A percentile compares a stretch with the other conserved stretches of the same genome.
phyloP scores from a whole-genome alignment of 2,329 filamentous ascomycete species.

The Colletotrichum costaricense region DNA sequence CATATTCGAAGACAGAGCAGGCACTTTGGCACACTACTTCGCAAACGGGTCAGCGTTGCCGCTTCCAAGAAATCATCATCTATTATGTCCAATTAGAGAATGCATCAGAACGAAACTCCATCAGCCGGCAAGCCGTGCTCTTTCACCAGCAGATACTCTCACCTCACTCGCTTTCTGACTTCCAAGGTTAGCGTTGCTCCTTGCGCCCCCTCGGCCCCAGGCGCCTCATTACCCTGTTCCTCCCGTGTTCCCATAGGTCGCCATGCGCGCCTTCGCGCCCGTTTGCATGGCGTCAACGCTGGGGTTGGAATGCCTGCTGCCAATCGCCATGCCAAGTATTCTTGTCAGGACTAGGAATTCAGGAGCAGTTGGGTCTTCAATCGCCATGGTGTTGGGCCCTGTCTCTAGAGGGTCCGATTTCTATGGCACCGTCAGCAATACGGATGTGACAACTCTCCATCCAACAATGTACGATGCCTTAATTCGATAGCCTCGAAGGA shows the following conservation, averaged over 20 bases:
- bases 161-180: not conserved
- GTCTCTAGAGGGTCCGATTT: not conserved
- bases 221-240: not conserved
- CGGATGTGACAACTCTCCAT: not conserved
- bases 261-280: slow-evolving; percentile 2
- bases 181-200: not conserved
- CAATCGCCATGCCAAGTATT: not conserved
- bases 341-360: not conserved
- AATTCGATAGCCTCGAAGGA: not conserved
- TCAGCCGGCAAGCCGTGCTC: not conserved
- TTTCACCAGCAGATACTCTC: not conserved
- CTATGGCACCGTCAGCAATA: not conserved
- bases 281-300: not conserved
- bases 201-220: not conserved
- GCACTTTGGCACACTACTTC: not conserved
- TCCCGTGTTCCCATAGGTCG: not conserved
- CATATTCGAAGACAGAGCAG: not conserved
- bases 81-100: not conserved
- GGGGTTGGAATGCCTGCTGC: not conserved
- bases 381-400: not conserved
- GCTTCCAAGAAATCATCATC: not conserved
- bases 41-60: not conserved
- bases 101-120: not conserved
- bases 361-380: not conserved
- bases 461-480: not conserved